Evolutionary conservation across 495 filamentous ascomycete genomes (phyloP), one percentile per base, ranked within the genome.

Genomic region (Neurospora sp.): DNA sequence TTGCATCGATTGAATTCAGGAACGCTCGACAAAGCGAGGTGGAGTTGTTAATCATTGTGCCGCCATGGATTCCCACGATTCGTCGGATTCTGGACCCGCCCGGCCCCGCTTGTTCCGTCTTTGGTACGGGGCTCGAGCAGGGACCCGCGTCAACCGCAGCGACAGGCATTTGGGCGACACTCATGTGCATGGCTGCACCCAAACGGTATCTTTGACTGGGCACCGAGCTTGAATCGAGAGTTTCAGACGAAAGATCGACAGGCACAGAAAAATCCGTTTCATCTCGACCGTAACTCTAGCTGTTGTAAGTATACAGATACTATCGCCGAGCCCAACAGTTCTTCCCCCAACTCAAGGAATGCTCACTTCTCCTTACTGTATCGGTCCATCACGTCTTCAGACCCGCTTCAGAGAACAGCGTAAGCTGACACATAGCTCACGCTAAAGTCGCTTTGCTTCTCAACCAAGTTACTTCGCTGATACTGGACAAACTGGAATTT

Each of bases 351-450:
- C 48, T 14, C 48, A 44, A 16, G 20, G 20, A 22, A 22, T 22
- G 20, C 20, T 22, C 20, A 22, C 20, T 22, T 22, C 20, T 22
- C 20, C 20, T 22, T 22, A 22, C 20, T 22, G 20, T 22, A 22
- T 22, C 20, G 20, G 20, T 22, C 20, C 20, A 22, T 22, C 20
- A 22, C 20, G 20, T 22, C 20, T 22, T 22, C 20, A 22, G 20
- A 61, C 12, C 14, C 53, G 27, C 14, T 1, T 78, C 72, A 88
- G n/a, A 88, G 72, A 44, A 91, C 82, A 27, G 90, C 91, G 85
- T 91, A 94, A 73, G 91, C 93, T 78, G 90, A 92, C 8, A 91
- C 94, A 82, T 99, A 99, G 83, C 94, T 97, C 71, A 99, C 96
- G 73, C 94, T 97, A 77, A 92, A 97, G 76, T 97, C 96, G 20